Percentiles rank a stretch among this genome's conserved stretches.
phyloP scores from a whole-genome alignment of 2,329 filamentous ascomycete species.

The Trichoderma semiorbis region DNA sequence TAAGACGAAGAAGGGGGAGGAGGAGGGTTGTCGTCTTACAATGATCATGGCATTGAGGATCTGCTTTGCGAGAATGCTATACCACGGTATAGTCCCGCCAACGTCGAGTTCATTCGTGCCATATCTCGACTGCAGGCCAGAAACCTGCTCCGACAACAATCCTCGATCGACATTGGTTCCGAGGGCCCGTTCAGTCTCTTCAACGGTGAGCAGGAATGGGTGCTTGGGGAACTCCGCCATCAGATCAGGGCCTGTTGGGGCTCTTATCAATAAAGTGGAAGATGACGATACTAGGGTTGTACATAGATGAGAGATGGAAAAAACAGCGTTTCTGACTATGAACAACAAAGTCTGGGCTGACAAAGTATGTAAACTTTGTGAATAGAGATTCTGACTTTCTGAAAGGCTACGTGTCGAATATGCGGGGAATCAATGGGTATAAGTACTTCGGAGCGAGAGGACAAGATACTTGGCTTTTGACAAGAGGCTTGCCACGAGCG shows the following conservation, averaged over 20 bases:
- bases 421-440: neutral
- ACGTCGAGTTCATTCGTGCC: constrained; percentile 70
- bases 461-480: neutral
- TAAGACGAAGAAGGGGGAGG: neutral
- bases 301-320: neutral
- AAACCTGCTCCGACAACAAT: constrained; percentile 58
- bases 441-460: neutral
- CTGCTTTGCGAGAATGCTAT: constrained; percentile 70
- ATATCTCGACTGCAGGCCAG: constrained; percentile 55
- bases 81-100: constrained; percentile 62
- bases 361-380: neutral
- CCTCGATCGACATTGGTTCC: constrained; percentile 65
- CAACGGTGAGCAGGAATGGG: constrained; percentile 58
- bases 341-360: neutral
- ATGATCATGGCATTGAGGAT: constrained; percentile 76
- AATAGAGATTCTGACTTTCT: neutral
- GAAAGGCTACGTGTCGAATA: neutral
- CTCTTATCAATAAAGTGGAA: neutral
- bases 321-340: neutral
- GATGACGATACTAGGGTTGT: neutral
- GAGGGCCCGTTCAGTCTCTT: constrained; percentile 61
- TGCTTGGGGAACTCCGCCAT: constrained; percentile 48
- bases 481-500: neutral
- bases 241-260: constrained; percentile 15
- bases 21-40: constrained; percentile 40